A percentile compares a stretch with the other conserved stretches of the same genome.
Evolutionary conservation across 2,329 filamentous ascomycete species (phyloP).

Genomic region (Phialophora macrospora): DNA sequence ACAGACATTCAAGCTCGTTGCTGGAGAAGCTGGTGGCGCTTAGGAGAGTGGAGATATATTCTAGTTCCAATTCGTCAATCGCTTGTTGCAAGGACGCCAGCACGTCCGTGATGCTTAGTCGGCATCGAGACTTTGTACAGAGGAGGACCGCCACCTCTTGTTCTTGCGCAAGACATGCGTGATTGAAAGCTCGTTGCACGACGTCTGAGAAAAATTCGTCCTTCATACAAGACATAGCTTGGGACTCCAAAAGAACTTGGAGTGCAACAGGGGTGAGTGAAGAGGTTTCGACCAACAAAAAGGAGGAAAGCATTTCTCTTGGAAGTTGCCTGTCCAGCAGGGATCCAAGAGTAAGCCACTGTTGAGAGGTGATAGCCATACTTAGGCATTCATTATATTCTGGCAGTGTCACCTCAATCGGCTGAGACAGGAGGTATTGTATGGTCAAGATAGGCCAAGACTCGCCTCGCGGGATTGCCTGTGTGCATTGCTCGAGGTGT

Average conservation of each 20-base stretch:
- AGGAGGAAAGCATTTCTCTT: slow-evolving; percentile 7
- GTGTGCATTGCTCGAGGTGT: slow-evolving; percentile 15
- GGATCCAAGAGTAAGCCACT: slow-evolving; percentile 13
- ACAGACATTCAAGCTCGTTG: slow-evolving; percentile 13
- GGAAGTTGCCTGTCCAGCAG: slow-evolving; percentile 17
- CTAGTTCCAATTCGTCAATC: slow-evolving; percentile 12
- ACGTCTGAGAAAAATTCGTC: slow-evolving; percentile 9
- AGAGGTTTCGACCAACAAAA: slow-evolving; percentile 12
- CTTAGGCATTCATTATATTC: slow-evolving; percentile 12
- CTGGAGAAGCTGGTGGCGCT: slow-evolving; percentile 5
- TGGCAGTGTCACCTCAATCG: slow-evolving; percentile 11
- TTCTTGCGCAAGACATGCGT: slow-evolving; percentile 16
- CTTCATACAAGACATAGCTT: slow-evolving; percentile 16
- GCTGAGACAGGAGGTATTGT: slow-evolving; percentile 15
- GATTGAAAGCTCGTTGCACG: slow-evolving; percentile 21
- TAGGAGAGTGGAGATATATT: slow-evolving; percentile 2
- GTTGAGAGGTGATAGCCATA: slow-evolving; percentile 10
- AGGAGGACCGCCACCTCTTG: slow-evolving; percentile 8
- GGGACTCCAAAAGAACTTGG: slow-evolving; percentile 10
- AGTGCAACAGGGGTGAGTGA: slow-evolving; percentile 15
- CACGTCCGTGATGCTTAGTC: slow-evolving; percentile 8
- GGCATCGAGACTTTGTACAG: slow-evolving; percentile 11
- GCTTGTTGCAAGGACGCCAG: slow-evolving; percentile 9
- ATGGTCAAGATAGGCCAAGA: slow-evolving; percentile 13
- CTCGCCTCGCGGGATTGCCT: slow-evolving; percentile 7